These are phyloP conservation scores for Russula earlei DNA, from an alignment of 768 basidiomycete species.

Conservation along the genomic window DNA sequence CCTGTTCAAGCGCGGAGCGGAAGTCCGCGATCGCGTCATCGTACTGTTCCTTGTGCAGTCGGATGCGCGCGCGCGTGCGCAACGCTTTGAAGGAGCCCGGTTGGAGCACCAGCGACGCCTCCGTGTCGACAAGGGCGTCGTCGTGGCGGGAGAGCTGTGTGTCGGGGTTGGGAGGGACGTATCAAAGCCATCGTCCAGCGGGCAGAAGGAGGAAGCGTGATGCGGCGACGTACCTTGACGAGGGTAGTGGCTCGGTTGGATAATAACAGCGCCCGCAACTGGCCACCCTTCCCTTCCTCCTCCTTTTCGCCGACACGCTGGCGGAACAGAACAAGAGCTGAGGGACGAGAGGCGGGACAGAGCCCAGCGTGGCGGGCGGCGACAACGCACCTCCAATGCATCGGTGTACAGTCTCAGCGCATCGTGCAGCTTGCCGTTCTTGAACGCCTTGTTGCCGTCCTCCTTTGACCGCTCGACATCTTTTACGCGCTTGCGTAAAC, in stretches of 20 bases:
- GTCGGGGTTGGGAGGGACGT: not conserved
- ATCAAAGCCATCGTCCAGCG: not conserved
- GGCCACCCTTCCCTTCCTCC: conserved; percentile 71
- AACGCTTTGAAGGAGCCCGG: conserved; percentile 75
- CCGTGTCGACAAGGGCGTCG: conserved; percentile 64
- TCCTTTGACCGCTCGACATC: conserved; percentile 79
- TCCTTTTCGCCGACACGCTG: conserved; percentile 57
- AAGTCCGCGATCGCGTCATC: conserved; percentile 69
- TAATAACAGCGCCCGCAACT: conserved; percentile 69
- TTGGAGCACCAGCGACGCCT: conserved; percentile 51
- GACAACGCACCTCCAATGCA: conserved; percentile 49
- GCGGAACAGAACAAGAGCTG: not conserved
- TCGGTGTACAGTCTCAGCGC: conserved; percentile 64
- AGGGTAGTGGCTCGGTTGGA: conserved; percentile 80
- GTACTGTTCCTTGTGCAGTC: conserved; percentile 65
- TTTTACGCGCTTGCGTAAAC: conserved; percentile 67
- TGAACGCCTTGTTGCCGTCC: conserved; percentile 75
- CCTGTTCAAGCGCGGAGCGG: conserved; percentile 69
- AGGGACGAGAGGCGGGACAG: too few species aligned
- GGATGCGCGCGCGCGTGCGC: conserved; percentile 75
- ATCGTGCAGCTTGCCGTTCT: conserved; percentile 44
- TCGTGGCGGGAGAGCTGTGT: conserved; percentile 51
- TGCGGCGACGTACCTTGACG: conserved; percentile 44
- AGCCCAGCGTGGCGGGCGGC: too few species aligned
- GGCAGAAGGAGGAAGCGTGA: conserved; percentile 9